Percentiles rank a stretch among this genome's conserved stretches.
phyloP scores from a whole-genome alignment of 108 stramenopile species.

The Nitzschia sp. region DNA sequence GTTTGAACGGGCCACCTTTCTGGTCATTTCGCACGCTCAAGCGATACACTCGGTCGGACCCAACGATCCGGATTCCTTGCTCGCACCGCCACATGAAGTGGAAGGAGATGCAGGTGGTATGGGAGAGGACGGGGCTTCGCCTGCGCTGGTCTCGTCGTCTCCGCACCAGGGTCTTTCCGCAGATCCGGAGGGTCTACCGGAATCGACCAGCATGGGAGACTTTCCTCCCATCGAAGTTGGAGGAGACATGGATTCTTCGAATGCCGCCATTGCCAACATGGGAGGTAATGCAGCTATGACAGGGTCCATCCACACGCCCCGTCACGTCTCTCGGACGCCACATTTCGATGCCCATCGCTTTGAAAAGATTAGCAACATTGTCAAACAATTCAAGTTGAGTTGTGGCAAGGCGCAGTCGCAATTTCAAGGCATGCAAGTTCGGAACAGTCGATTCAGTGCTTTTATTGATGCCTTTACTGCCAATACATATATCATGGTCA shows the following conservation, averaged over 20 bases:
- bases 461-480: slow-evolving; percentile 95
- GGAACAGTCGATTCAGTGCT: slow-evolving; percentile 88
- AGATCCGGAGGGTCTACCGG: neutral
- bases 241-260: slow-evolving; percentile 14
- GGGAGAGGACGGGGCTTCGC: neutral
- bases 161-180: neutral
- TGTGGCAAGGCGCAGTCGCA: slow-evolving; percentile 94
- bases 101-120: neutral
- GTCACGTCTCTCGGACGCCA: slow-evolving; percentile 39
- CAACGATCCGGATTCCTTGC: neutral
- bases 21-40: slow-evolving; percentile 93
- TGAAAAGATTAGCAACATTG: slow-evolving; percentile 99
- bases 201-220: neutral
- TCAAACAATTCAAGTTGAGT: slow-evolving; percentile 98
- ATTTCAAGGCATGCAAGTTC: slow-evolving; percentile 97
- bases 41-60: neutral
- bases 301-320: slow-evolving; percentile 1
- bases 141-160: neutral
- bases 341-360: slow-evolving; percentile 98
- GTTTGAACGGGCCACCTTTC: slow-evolving; percentile 97
- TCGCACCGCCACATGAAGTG: slow-evolving; percentile 1
- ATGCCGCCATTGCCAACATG: neutral
- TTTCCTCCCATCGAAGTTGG: slow-evolving; percentile 26
- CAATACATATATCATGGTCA: slow-evolving; percentile 99
- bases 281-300: neutral